Percentiles rank a stretch among this genome's conserved stretches.
Conservation (phyloP, 352 stramenopile genomes). For the Pythium pyrilobum region DNA sequence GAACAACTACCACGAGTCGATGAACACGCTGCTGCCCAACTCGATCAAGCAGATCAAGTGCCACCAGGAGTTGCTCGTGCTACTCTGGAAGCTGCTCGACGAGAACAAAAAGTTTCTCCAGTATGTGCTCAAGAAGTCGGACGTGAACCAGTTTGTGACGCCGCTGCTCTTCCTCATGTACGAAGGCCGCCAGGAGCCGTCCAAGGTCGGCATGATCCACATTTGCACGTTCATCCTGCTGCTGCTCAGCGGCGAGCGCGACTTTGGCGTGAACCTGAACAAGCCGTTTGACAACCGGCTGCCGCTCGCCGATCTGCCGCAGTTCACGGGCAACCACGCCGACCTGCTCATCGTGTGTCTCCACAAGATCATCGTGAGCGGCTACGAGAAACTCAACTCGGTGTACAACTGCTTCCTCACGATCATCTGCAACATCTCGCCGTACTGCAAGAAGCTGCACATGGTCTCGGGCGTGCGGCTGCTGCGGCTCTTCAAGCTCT, state of each 20-base stretch:
- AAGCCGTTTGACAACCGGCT: constrained; percentile 93
- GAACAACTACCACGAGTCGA: constrained; percentile 93
- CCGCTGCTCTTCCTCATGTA: constrained; percentile 90
- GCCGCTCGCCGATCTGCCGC: constrained; percentile 88
- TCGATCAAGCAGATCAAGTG: constrained; percentile 94
- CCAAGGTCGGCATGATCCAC: constrained; percentile 95
- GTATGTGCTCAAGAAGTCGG: constrained; percentile 92
- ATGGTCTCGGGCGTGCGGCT: constrained; percentile 94
- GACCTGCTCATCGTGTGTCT: constrained; percentile 97
- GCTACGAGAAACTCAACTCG: constrained; percentile 94
- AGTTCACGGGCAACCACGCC: constrained; percentile 95
- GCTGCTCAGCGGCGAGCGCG: constrained; percentile 94
- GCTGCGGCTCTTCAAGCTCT: constrained; percentile 97
- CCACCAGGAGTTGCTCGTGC: constrained; percentile 96
- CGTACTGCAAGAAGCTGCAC: constrained; percentile 96
- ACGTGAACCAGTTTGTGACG: constrained; percentile 90
- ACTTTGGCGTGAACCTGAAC: constrained; percentile 98
- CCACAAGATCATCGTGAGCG: constrained; percentile 98
- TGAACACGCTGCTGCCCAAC: constrained; percentile 93
- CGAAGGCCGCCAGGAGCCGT: constrained; percentile 91
- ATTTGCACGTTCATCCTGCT: constrained; percentile 99
- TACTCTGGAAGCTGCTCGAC: constrained; percentile 98
- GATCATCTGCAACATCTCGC: constrained; percentile 98
- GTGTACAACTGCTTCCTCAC: constrained; percentile 99
- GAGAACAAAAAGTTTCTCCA: constrained; percentile 95